phyloP scores from a whole-genome alignment of 495 filamentous ascomycete genomes.

The Penicillium canescens region DNA sequence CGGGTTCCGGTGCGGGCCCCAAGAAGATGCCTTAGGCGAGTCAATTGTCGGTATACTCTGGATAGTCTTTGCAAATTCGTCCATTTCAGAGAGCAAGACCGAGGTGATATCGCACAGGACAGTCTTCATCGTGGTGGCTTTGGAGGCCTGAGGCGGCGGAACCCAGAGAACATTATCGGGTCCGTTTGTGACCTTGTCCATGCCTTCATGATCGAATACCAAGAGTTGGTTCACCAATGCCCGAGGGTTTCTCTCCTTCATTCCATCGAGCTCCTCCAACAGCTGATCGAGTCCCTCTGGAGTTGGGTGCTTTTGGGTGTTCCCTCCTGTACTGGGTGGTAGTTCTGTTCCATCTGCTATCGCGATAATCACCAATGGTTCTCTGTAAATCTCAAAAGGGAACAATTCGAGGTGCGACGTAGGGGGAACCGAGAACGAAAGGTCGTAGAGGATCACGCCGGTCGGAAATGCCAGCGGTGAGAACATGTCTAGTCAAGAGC shows the following conservation, averaged over 20 bases:
- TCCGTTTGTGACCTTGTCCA: slow-evolving; percentile 42
- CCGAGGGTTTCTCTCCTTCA: slow-evolving; percentile 65
- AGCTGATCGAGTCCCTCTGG: slow-evolving; percentile 59
- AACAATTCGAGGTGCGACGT: slow-evolving; percentile 74
- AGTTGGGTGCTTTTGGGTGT: slow-evolving; percentile 25
- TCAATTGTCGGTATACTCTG: slow-evolving; percentile 79
- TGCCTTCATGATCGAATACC: slow-evolving; percentile 67
- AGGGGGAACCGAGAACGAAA: slow-evolving; percentile 75
- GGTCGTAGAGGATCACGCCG: slow-evolving; percentile 86
- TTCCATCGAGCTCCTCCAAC: slow-evolving; percentile 59
- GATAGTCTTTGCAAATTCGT: slow-evolving; percentile 78
- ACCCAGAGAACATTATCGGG: slow-evolving; percentile 63
- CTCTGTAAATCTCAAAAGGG: slow-evolving; percentile 82
- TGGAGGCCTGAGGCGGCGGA: slow-evolving; percentile 68
- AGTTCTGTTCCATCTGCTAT: slow-evolving; percentile 73
- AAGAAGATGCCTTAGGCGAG: slow-evolving; percentile 60
- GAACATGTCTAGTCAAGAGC: slow-evolving; percentile 73
- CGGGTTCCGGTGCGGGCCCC: slow-evolving; percentile 46
- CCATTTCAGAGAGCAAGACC: slow-evolving; percentile 81
- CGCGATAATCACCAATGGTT: slow-evolving; percentile 77
- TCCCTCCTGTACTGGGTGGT: slow-evolving; percentile 29
- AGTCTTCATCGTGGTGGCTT: slow-evolving; percentile 89
- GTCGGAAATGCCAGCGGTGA: slow-evolving; percentile 89
- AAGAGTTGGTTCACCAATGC: slow-evolving; percentile 76
- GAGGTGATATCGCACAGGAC: slow-evolving; percentile 91